Evolutionary conservation across 805 yeast species (phyloP).

Genomic region (Suhomyces prunicola): DNA sequence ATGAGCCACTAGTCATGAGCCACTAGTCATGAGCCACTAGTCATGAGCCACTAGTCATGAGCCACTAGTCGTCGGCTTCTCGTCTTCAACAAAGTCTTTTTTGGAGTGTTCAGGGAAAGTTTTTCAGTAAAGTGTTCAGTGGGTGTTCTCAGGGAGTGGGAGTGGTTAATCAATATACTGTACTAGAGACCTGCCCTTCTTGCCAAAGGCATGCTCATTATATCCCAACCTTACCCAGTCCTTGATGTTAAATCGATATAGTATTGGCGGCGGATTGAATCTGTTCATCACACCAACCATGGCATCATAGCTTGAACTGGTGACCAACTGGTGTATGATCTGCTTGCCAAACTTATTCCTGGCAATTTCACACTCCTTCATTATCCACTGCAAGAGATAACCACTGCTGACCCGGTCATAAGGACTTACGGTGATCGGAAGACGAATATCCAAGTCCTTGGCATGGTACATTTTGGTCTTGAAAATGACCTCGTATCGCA

Average conservation of each 20-base stretch:
- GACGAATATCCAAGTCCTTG: constrained; percentile 46
- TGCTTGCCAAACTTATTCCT: constrained; percentile 31
- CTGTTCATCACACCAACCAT: constrained; percentile 18
- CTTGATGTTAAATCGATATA: constrained; percentile 25
- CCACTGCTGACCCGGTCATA: constrained; percentile 47
- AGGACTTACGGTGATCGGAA: constrained; percentile 56
- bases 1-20: too few species aligned
- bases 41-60: too few species aligned
- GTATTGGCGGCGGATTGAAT: constrained; percentile 24
- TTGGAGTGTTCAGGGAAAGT: too few species aligned
- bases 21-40: too few species aligned
- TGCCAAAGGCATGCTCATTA: constrained; percentile 31
- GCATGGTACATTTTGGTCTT: constrained; percentile 49
- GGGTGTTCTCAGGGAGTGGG: too few species aligned
- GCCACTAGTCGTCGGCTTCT: too few species aligned
- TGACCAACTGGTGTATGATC: constrained; percentile 19
- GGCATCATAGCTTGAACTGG: constrained; percentile 17
- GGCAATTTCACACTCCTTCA: constrained; percentile 50
- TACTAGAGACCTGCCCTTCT: constrained; percentile 16
- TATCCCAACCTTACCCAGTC: constrained; percentile 43
- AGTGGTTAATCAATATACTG: constrained; percentile 24
- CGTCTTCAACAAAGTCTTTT: too few species aligned
- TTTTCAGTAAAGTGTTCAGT: too few species aligned
- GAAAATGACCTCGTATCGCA: constrained; percentile 49
- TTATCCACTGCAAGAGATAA: constrained; percentile 51